Percentiles rank a stretch among this genome's conserved stretches.
Evolutionary conservation across 768 basidiomycete species (phyloP).

Genomic region (Pleurotus pulmonarius): DNA sequence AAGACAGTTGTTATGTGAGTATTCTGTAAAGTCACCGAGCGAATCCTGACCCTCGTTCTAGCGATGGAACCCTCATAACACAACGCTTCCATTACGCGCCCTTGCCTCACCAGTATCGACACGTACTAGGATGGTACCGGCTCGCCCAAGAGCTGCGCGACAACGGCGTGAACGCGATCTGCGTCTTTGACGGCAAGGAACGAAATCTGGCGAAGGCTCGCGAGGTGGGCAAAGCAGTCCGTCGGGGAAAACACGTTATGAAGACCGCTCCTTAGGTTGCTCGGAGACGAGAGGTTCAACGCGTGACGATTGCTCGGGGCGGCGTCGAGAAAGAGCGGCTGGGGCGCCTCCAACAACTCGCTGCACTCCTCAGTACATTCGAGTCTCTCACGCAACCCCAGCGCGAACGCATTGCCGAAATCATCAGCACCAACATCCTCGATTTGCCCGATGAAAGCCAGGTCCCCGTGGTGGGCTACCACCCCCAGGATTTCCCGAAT

Average conservation of each 20-base stretch:
- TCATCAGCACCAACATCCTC: conserved; percentile 7
- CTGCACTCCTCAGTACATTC: conserved; percentile 35
- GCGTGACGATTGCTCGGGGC: conserved; percentile 46
- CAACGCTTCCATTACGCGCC: conserved; percentile 77
- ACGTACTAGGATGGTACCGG: conserved; percentile 77
- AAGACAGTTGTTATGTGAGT: conserved; percentile 75
- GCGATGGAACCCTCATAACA: conserved; percentile 84
- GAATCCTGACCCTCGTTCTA: conserved; percentile 23
- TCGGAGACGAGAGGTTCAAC: conserved; percentile 50
- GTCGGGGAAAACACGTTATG: not conserved
- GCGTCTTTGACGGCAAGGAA: conserved; percentile 76
- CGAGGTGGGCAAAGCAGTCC: conserved; percentile 48
- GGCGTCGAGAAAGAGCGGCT: conserved; percentile 57
- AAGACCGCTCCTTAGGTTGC: conserved; percentile 36
- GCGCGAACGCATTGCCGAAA: conserved; percentile 16
- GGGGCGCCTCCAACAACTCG: conserved; percentile 44
- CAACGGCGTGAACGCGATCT: conserved; percentile 55
- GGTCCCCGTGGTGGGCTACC: not conserved
- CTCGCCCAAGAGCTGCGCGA: conserved; percentile 61
- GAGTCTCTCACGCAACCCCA: conserved; percentile 26
- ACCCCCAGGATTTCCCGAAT: not conserved
- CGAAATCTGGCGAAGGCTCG: conserved; percentile 64
- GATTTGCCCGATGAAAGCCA: too few relatives aligned
- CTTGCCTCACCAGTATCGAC: conserved; percentile 58
- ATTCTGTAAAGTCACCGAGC: not conserved